Conservation (phyloP, 257 asterid species). For the Solanum pinnatisectum region DNA sequence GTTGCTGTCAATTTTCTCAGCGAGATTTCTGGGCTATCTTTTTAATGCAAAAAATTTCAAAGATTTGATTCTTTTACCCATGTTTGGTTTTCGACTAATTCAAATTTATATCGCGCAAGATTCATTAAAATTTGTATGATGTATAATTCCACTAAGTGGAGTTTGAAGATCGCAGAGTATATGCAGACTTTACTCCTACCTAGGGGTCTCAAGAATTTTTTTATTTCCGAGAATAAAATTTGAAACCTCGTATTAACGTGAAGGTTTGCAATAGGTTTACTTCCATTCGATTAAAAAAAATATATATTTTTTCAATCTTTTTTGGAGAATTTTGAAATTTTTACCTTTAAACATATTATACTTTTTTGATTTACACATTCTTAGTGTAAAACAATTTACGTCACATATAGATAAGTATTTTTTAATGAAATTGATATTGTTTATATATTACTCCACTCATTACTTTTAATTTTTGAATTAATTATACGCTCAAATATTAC, state of each 20-base stretch:
- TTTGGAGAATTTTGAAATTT: neutral
- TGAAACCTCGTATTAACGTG: too few species aligned
- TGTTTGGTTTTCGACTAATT: neutral
- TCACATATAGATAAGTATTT: too few species aligned
- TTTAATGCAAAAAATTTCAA: neutral
- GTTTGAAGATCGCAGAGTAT: too few species aligned
- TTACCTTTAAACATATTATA: neutral
- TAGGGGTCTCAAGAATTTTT: neutral
- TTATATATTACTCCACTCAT: neutral
- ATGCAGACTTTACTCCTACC: neutral
- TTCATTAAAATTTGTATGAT: too few species aligned
- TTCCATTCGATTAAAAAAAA: neutral
- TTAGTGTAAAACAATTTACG: neutral
- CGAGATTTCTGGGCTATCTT: neutral
- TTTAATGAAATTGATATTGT: too few species aligned
- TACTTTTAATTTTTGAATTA: neutral
- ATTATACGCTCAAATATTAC: neutral
- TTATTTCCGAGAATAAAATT: neutral
- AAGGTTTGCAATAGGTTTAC: too few species aligned
- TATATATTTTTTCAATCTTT: neutral
- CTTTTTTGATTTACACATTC: neutral
- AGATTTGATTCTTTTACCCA: neutral
- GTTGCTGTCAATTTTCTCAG: neutral
- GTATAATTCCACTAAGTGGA: neutral
- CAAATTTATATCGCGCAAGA: fast-evolving